phyloP scores from a whole-genome alignment of 805 yeast genomes.

The Yamadazyma takamatsuzukensis region DNA sequence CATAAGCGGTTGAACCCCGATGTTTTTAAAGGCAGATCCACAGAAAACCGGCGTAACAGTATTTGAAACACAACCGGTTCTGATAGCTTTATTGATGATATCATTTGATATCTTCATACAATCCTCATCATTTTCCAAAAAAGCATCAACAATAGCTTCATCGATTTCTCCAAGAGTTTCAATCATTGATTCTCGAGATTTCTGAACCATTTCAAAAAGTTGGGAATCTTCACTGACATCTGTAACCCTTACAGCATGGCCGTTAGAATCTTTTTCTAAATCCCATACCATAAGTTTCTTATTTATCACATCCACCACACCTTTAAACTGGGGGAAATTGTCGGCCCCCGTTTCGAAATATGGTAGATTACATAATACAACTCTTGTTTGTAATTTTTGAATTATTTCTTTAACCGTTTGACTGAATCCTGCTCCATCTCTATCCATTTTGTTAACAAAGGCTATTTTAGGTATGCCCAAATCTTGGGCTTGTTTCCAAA shows the following conservation, averaged over 20 bases:
- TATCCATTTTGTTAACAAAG: slow-evolving; percentile 92
- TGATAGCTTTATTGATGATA: slow-evolving; percentile 56
- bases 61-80: slow-evolving; percentile 56
- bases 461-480: slow-evolving; percentile 70
- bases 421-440: slow-evolving; percentile 93
- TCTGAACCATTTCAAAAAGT: slow-evolving; percentile 45
- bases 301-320: slow-evolving; percentile 73
- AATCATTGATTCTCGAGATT: slow-evolving; percentile 69
- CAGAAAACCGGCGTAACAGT: slow-evolving; percentile 77
- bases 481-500: slow-evolving; percentile 81
- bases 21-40: slow-evolving; percentile 88
- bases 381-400: slow-evolving; percentile 67
- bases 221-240: slow-evolving; percentile 34
- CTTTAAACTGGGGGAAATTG: slow-evolving; percentile 43
- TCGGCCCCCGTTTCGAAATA: slow-evolving; percentile 47
- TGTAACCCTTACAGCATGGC: slow-evolving; percentile 47
- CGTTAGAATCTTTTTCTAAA: slow-evolving; percentile 36
- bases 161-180: slow-evolving; percentile 84
- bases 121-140: slow-evolving; percentile 67
- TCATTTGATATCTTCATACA: slow-evolving; percentile 60
- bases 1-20: slow-evolving; percentile 91
- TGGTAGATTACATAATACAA: slow-evolving; percentile 75
- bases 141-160: slow-evolving; percentile 71
- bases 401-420: slow-evolving; percentile 85
- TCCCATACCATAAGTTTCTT: slow-evolving; percentile 57